These are phyloP conservation scores for Dichomitus squalens DNA, from an alignment of 1,284 basidiomycete genomes.

Conservation along the genomic window DNA sequence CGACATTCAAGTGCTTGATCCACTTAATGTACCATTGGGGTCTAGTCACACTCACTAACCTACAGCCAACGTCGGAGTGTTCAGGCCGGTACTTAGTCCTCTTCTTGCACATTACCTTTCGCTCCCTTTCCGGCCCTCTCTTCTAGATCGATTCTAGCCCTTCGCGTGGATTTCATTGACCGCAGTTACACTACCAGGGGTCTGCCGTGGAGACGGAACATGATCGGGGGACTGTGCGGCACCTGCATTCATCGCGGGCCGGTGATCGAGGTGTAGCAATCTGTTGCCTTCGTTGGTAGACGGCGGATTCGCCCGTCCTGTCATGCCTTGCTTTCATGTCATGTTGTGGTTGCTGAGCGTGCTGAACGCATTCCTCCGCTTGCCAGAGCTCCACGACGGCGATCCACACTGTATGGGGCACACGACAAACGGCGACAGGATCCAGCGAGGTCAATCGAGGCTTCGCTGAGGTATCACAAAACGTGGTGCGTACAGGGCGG, in stretches of 20 bases:
- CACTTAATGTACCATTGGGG: no score
- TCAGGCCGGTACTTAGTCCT: no score
- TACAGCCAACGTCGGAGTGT: no score
- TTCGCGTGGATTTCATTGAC: neutral
- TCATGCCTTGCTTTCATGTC: neutral
- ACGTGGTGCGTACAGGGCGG: neutral
- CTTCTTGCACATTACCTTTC: no score
- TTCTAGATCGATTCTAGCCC: neutral
- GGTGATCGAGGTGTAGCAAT: neutral
- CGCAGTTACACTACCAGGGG: constrained; percentile 7
- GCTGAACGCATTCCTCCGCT: neutral
- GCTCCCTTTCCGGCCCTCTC: neutral
- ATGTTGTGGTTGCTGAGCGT: neutral
- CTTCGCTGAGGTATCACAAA: neutral
- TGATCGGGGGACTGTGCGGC: neutral
- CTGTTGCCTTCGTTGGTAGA: constrained; percentile 2
- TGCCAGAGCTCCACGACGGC: neutral
- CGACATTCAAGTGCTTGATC: no score
- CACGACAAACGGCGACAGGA: neutral
- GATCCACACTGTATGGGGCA: no score
- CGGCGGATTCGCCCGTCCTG: constrained; percentile 9
- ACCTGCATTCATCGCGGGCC: neutral
- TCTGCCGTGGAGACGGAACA: neutral
- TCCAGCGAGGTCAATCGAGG: neutral
- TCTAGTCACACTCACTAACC: no score